phyloP scores from a whole-genome alignment of 2,329 filamentous ascomycete species.

The Xylaria sp. region DNA sequence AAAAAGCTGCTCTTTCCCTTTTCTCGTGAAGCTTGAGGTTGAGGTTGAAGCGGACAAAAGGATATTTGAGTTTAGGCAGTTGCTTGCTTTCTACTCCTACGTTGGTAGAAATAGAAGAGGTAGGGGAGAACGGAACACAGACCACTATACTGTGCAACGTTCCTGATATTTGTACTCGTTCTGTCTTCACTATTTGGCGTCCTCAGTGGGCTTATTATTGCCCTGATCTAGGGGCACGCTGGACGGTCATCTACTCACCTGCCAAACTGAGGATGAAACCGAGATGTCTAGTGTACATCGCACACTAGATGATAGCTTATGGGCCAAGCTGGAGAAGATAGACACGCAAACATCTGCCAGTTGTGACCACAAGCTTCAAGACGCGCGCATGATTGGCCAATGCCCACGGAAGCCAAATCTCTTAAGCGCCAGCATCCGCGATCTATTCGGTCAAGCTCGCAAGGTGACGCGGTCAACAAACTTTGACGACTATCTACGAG shows the following conservation, averaged over 20 bases:
- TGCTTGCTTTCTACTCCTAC: not conserved
- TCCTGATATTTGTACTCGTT: not conserved
- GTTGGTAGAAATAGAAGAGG: not conserved
- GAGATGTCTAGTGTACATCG: not conserved
- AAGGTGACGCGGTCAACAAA: not conserved
- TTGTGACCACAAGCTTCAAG: not conserved
- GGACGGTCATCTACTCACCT: conserved; percentile 2
- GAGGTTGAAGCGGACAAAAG: not conserved
- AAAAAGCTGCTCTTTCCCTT: not conserved
- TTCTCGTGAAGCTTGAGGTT: not conserved
- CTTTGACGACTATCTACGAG: not conserved
- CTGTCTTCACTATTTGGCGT: not conserved
- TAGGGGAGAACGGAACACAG: not conserved
- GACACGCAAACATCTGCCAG: not conserved
- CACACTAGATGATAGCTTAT: not conserved
- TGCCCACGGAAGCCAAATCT: not conserved
- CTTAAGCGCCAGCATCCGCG: not conserved
- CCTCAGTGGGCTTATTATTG: conserved; percentile 1
- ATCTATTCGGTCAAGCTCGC: not conserved
- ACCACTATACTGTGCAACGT: not conserved
- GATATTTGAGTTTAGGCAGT: not conserved
- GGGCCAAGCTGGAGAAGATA: not conserved
- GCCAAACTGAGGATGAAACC: conserved; percentile 8
- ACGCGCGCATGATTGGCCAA: conserved; percentile 4
- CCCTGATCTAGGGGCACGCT: not conserved